phyloP scores from a whole-genome alignment of 2,329 filamentous ascomycete species.

The Alternaria brassicae region DNA sequence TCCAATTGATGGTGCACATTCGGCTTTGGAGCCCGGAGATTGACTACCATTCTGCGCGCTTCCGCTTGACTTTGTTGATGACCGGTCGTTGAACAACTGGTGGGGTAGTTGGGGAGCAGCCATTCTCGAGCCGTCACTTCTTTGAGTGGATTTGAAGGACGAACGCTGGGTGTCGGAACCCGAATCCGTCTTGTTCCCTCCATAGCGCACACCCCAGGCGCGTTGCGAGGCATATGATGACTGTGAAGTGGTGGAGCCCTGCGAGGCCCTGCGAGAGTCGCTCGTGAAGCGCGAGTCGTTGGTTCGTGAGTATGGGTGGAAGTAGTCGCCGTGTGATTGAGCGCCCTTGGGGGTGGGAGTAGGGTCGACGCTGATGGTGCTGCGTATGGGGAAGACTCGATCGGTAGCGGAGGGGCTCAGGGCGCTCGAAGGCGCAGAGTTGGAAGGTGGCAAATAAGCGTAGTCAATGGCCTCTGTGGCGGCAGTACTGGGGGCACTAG shows the following conservation, averaged over 20 bases:
- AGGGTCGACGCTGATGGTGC: slow-evolving; percentile 74
- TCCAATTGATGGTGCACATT: slow-evolving; percentile 33
- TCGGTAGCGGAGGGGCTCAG: slow-evolving; percentile 58
- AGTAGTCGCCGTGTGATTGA: slow-evolving; percentile 44
- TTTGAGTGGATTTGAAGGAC: slow-evolving; percentile 5
- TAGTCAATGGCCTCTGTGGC: slow-evolving; percentile 8
- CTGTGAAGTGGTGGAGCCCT: slow-evolving; percentile 40
- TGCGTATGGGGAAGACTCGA: slow-evolving; percentile 81
- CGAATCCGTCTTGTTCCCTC: slow-evolving; percentile 10
- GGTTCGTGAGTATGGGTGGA: slow-evolving; percentile 40
- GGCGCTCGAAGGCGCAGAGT: slow-evolving; percentile 23
- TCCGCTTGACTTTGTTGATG: slow-evolving; percentile 36
- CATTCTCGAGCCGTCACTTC: slow-evolving; percentile 15
- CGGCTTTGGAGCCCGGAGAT: slow-evolving; percentile 31
- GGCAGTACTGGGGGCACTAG: slow-evolving; percentile 10
- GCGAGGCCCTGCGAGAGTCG: slow-evolving; percentile 37
- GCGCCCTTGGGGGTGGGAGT: slow-evolving; percentile 41
- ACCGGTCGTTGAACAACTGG: slow-evolving; percentile 49
- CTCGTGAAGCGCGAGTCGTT: slow-evolving; percentile 32
- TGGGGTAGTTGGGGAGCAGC: slow-evolving; percentile 30
- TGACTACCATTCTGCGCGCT: slow-evolving; percentile 30
- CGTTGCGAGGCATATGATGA: slow-evolving; percentile 37
- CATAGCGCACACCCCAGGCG: slow-evolving; percentile 8
- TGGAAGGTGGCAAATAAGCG: slow-evolving; percentile 14
- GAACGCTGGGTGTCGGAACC: slow-evolving; percentile 7